These are phyloP conservation scores for Sclerotinia subarctica DNA, from an alignment of 2,329 filamentous ascomycete species.

Conservation along the genomic window DNA sequence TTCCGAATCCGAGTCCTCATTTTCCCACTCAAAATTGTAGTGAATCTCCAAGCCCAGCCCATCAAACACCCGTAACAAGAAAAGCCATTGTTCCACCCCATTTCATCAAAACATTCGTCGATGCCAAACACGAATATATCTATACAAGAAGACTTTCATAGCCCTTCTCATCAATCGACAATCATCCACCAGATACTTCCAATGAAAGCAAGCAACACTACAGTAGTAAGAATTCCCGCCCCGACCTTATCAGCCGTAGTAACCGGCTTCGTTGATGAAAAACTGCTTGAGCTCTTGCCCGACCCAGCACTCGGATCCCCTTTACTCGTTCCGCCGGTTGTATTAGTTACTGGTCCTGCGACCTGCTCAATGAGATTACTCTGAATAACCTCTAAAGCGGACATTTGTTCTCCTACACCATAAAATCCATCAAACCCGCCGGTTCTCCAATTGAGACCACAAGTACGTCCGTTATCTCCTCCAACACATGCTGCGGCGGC, in stretches of 20 bases:
- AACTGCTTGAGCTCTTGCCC: not conserved
- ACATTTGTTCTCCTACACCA: slow-evolving; percentile 64
- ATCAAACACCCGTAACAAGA: not conserved
- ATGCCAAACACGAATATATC: slow-evolving; percentile 2
- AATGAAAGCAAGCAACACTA: slow-evolving; percentile 51
- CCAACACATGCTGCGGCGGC: slow-evolving; percentile 59
- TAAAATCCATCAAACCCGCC: slow-evolving; percentile 44
- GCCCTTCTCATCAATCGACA: slow-evolving; percentile 4
- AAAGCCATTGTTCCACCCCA: not conserved
- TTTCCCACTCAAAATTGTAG: not conserved
- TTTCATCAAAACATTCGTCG: not conserved
- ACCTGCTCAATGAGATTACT: slow-evolving; percentile 54
- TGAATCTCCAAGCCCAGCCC: not conserved
- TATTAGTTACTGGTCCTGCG: slow-evolving; percentile 45
- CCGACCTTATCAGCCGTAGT: slow-evolving; percentile 62
- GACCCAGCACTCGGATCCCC: slow-evolving; percentile 38
- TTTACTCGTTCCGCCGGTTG: slow-evolving; percentile 57
- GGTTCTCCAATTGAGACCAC: slow-evolving; percentile 58
- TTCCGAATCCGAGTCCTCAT: not conserved
- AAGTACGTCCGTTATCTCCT: slow-evolving; percentile 57
- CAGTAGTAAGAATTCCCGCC: slow-evolving; percentile 62
- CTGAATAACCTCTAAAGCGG: slow-evolving; percentile 56
- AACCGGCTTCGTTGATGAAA: slow-evolving; percentile 24
- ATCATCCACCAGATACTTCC: slow-evolving; percentile 56
- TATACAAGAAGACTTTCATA: not conserved